These are phyloP conservation scores for Fomitiporia mediterranea DNA, from an alignment of 1,284 basidiomycete genomes.

Conservation along the genomic window DNA sequence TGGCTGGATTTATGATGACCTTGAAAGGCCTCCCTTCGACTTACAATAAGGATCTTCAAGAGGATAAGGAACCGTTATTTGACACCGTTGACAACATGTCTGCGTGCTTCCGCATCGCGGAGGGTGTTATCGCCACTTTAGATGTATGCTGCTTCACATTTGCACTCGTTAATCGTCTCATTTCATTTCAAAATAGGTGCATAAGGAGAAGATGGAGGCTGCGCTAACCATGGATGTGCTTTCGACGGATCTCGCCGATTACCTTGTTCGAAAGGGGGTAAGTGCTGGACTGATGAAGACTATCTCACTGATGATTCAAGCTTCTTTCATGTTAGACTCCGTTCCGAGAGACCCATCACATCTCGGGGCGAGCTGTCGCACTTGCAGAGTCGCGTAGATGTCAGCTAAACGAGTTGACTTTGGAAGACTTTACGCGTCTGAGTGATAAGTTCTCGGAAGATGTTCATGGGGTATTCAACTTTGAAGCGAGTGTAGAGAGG, in stretches of 20 bases:
- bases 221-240: slow-evolving; percentile 96
- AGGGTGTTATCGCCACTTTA: slow-evolving; percentile 90
- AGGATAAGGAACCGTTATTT: slow-evolving; percentile 97
- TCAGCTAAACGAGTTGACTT: slow-evolving; percentile 76
- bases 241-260: slow-evolving; percentile 96
- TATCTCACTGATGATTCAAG: slow-evolving; percentile 4
- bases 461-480: slow-evolving; percentile 81
- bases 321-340: slow-evolving; percentile 45
- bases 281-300: slow-evolving; percentile 30
- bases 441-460: slow-evolving; percentile 81
- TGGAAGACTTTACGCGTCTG: slow-evolving; percentile 76
- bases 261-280: slow-evolving; percentile 96
- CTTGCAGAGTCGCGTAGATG: slow-evolving; percentile 83
- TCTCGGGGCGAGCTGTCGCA: slow-evolving; percentile 94
- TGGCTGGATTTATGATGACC: slow-evolving; percentile 98
- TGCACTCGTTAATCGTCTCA: neutral
- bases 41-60: slow-evolving; percentile 99
- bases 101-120: slow-evolving; percentile 89
- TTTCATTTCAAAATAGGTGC: slow-evolving; percentile 52
- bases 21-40: slow-evolving; percentile 96
- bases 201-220: slow-evolving; percentile 83
- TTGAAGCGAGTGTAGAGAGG: slow-evolving; percentile 94
- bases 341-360: slow-evolving; percentile 98
- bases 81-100: slow-evolving; percentile 89
- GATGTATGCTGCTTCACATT: slow-evolving; percentile 49